Evolutionary conservation across 2,329 filamentous ascomycete species (phyloP).

Genomic region (Sclerotinia borealis): DNA sequence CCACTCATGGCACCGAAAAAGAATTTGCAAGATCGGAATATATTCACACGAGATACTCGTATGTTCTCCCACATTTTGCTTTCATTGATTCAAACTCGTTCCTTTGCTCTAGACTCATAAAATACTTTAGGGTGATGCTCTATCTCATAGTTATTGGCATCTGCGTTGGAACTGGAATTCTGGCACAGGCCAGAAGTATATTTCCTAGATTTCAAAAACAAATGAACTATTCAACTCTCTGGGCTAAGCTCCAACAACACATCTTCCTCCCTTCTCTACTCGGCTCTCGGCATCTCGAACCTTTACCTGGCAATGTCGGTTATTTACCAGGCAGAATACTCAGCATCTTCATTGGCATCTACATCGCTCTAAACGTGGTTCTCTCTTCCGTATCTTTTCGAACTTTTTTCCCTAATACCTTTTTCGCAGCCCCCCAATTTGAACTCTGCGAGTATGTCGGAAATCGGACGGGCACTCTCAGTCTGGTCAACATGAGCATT

Average conservation of each 20-base stretch:
- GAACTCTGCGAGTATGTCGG: conserved; percentile 33
- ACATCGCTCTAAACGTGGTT: conserved; percentile 15
- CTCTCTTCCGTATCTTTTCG: conserved; percentile 12
- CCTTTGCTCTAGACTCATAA: neutral
- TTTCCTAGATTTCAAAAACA: neutral
- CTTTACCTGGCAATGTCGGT: neutral
- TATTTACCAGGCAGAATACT: conserved; percentile 1
- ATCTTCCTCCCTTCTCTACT: conserved; percentile 3
- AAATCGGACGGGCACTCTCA: conserved; percentile 12
- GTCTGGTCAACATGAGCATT: conserved; percentile 10
- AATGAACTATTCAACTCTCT: neutral
- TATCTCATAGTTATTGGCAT: neutral
- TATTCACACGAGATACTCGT: neutral
- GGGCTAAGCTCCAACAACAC: neutral
- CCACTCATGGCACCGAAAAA: neutral
- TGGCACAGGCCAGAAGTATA: neutral
- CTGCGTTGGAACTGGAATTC: neutral
- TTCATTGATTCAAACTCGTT: neutral
- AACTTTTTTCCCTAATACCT: conserved; percentile 10
- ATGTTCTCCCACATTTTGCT: neutral
- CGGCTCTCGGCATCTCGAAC: neutral
- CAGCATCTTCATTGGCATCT: conserved; percentile 10
- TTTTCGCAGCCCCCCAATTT: neutral
- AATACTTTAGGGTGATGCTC: neutral
- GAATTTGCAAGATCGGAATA: neutral